Evolutionary conservation across 352 stramenopile species (phyloP), one percentile per base, ranked within the genome.

Genomic region (Pythium pyrilobum): DNA sequence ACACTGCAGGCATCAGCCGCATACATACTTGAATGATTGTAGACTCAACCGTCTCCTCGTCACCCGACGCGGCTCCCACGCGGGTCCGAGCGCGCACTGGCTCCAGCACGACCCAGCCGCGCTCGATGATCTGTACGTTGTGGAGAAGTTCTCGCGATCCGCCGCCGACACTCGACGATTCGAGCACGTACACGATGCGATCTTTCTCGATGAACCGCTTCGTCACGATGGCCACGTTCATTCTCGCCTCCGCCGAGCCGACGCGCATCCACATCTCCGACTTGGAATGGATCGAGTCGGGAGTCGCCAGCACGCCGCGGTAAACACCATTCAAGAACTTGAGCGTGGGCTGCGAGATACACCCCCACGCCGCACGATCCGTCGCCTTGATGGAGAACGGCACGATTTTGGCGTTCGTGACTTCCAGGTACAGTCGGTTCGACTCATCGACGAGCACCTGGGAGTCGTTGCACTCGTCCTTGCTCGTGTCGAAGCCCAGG

Each of bases 1-100:
- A 27, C 25, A 72, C 12, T 72, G 44, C 32, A 54, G 72, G 72
- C 24, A 62, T 78, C 16, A 83, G 59, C 2, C 72, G 65, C 59
- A 83, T 80, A 28, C 67, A 83, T 1, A 83, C 43, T 49, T 83
- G 72, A 37, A 80, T 71, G 36, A 78, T 67, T 2, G 72, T 77
- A 20, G 70, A 62, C 12, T 71, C 56, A 5, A 36, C 51, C 5
- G 36, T 5, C 12, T 55, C 44, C n/a, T n/a, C n/a, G n/a, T n/a
- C n/a, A n/a, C n/a, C n/a, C n/a, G n/a, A n/a, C n/a, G n/a, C n/a
- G n/a, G n/a, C n/a, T n/a, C n/a, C n/a, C n/a, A n/a, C n/a, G n/a
- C n/a, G n/a, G n/a, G 13, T 50, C n/a, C 28, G 8, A 2, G 42
- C 38, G 24, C 28, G 55, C 20, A 74, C 56, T 3, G 52, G 55